Evolutionary conservation across 2,329 filamentous ascomycete genomes (phyloP), one percentile per base, ranked within the genome.

Genomic region (Cercospora sp.): DNA sequence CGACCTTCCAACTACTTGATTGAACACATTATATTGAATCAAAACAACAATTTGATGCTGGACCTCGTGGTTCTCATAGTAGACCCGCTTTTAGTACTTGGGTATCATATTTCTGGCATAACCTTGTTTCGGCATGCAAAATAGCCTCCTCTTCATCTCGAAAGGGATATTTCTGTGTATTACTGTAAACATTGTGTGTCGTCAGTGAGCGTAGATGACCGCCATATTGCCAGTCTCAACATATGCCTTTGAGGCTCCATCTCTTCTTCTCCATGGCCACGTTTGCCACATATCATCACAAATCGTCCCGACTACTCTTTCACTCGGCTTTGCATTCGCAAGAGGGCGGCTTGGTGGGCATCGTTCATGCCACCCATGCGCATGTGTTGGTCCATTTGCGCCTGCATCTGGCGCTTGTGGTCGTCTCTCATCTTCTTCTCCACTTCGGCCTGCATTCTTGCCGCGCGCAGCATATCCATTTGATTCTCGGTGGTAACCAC

Each of bases 321-420:
- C 0, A 69, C 71, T 60, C 81, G 79, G 13, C 84, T 84, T 77
- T 97, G 93, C 89, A 97, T 91, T 78, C 85, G 89, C 70, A 91
- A 85, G 86, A 97, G 86, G 0, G 90, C 91, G 71, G 94, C 90
- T 21, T 90, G 86, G 78, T 97, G 94, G 24, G 89, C 85, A 57
- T 91, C 90, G 62, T 91, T 83, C 82, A 97, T 86, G 71, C 91
- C 88, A 0, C 90, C 89, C 16, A 87, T 88, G 64, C 92, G 85
- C 91, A 96, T 95, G 71, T 88, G 85, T 78, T 90, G 88, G 71
- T 93, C 90, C 74, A 93, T 89, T 51, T 85, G 85, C 13, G 91
- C 88, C 8, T 85, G 83, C 63, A 86, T 83, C 70, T 88, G 85
- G 72, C 85, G 86, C 59, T 86, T 87, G 55, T 83, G 80, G 65